Conservation (phyloP, 805 yeast genomes). For the Metschnikowia kofuensis region DNA sequence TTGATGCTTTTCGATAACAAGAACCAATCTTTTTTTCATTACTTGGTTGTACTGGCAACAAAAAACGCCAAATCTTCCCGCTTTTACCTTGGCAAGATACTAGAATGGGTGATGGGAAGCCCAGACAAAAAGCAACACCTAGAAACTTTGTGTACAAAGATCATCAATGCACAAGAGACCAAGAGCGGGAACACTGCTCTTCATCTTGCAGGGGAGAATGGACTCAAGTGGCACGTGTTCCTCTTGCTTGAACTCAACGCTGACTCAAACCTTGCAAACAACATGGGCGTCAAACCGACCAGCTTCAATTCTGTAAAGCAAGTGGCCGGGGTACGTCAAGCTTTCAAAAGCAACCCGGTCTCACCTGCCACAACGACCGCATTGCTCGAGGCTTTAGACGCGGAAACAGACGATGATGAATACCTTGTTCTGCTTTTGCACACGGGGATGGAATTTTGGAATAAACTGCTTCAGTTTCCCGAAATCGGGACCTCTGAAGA, state of each 20-base stretch:
- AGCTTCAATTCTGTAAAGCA: slow-evolving; percentile 76
- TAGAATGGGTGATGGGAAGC: slow-evolving; percentile 30
- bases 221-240: slow-evolving; percentile 36
- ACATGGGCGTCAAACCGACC: slow-evolving; percentile 79
- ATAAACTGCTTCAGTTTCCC: slow-evolving; percentile 20
- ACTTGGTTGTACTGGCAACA: slow-evolving; percentile 54
- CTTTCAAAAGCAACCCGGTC: slow-evolving; percentile 13
- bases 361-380: slow-evolving; percentile 8
- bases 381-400: slow-evolving; percentile 12
- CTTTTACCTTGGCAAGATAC: slow-evolving; percentile 34
- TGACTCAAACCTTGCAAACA: slow-evolving; percentile 68
- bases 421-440: slow-evolving; percentile 33
- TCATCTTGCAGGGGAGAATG: slow-evolving; percentile 41
- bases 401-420: slow-evolving; percentile 18
- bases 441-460: slow-evolving; percentile 33
- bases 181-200: slow-evolving; percentile 38
- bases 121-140: slow-evolving; percentile 19
- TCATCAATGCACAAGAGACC: slow-evolving; percentile 35
- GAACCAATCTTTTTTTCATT: slow-evolving; percentile 82
- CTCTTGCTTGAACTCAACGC: slow-evolving; percentile 35
- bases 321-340: slow-evolving; percentile 16
- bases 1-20: slow-evolving; percentile 49
- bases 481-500: slow-evolving; percentile 12
- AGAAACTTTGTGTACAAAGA: slow-evolving; percentile 14
- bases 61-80: slow-evolving; percentile 33